Evolutionary conservation across 805 yeast species (phyloP).

Genomic region (Candida qinlingensis): DNA sequence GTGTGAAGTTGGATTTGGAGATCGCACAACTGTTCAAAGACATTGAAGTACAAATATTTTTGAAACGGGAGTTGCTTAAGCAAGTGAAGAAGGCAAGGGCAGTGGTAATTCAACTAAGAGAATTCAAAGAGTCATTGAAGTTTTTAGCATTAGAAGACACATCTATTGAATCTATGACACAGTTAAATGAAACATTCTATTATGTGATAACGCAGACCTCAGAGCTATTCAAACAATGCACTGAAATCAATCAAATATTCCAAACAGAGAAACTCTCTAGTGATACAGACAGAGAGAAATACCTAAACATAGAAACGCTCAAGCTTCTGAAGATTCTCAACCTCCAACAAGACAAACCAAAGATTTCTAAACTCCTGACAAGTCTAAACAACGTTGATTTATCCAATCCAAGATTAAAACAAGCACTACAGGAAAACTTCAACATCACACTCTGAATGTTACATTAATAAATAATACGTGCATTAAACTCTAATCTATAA

Average conservation of each 20-base stretch:
- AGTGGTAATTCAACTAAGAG: constrained; percentile 29
- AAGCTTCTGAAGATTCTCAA: constrained; percentile 27
- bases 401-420: constrained; percentile 14
- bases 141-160: constrained; percentile 21
- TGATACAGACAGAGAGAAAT: constrained; percentile 32
- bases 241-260: constrained; percentile 6
- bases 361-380: constrained; percentile 18
- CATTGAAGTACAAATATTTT: constrained; percentile 38
- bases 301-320: constrained; percentile 34
- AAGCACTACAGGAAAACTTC: constrained; percentile 16
- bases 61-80: constrained; percentile 36
- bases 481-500: neutral
- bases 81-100: constrained; percentile 35
- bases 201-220: constrained; percentile 40
- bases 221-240: constrained; percentile 20
- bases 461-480: neutral
- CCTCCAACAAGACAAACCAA: constrained; percentile 17
- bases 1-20: constrained; percentile 26
- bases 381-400: constrained; percentile 19
- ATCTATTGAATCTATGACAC: neutral
- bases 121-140: constrained; percentile 28
- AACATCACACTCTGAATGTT: constrained; percentile 5
- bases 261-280: neutral
- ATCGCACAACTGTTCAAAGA: constrained; percentile 32
- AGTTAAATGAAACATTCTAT: constrained; percentile 39